Evolutionary conservation across 768 basidiomycete genomes (phyloP).

Genomic region (Nevesoporus exiguus): DNA sequence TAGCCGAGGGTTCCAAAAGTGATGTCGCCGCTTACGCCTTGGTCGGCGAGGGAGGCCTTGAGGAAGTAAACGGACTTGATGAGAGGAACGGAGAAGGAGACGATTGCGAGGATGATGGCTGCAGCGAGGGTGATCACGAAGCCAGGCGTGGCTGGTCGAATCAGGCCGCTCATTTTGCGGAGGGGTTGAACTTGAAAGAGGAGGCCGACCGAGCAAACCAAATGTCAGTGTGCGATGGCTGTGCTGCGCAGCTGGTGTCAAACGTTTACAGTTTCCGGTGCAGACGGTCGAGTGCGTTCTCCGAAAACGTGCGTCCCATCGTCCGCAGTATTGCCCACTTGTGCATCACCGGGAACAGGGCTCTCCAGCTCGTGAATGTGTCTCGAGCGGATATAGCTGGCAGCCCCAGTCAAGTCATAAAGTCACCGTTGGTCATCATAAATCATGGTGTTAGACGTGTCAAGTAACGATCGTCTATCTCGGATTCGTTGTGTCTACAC

Average conservation of each 20-base stretch:
- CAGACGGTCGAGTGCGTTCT: constrained; percentile 45
- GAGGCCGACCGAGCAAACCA: not conserved
- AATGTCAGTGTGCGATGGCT: constrained; percentile 5
- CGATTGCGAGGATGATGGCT: constrained; percentile 74
- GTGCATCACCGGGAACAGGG: constrained; percentile 54
- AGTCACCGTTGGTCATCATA: not conserved
- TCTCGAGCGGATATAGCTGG: constrained; percentile 39
- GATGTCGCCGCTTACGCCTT: constrained; percentile 54
- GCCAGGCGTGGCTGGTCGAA: constrained; percentile 88
- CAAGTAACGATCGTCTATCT: not conserved
- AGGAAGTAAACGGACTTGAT: constrained; percentile 90
- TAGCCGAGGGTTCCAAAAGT: constrained; percentile 91
- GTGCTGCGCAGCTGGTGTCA: constrained; percentile 1
- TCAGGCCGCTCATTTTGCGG: constrained; percentile 49
- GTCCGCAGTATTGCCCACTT: constrained; percentile 66
- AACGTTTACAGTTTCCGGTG: constrained; percentile 26
- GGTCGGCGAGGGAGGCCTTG: constrained; percentile 56
- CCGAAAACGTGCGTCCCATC: constrained; percentile 42
- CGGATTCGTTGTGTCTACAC: not conserved
- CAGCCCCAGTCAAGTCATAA: not conserved
- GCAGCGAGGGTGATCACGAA: constrained; percentile 81
- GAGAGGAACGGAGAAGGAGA: constrained; percentile 87
- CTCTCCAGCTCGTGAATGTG: constrained; percentile 44
- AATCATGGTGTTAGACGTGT: constrained; percentile 5
- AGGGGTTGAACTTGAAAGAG: not conserved